phyloP scores from a whole-genome alignment of 345 rosid genomes.

The Eutrema japonicum region DNA sequence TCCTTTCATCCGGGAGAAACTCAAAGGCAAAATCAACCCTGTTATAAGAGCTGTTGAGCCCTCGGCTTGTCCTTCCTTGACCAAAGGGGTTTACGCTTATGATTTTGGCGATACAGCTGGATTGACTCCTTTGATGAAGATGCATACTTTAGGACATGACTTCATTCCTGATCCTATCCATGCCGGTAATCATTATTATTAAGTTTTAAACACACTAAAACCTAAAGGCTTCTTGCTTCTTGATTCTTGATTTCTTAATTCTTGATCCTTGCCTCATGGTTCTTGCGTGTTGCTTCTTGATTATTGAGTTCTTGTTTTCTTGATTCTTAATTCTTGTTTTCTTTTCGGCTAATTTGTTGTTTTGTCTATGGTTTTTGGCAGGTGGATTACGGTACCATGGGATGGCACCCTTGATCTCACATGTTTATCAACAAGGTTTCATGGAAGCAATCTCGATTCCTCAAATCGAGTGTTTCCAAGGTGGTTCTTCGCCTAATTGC shows the following conservation, averaged over 20 bases:
- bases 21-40: conserved; percentile 78
- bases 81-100: conserved; percentile 87
- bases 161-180: conserved; percentile 99
- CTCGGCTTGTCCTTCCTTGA: conserved; percentile 85
- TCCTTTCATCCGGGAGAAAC: conserved; percentile 92
- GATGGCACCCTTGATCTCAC: conserved; percentile 91
- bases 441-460: conserved; percentile 92
- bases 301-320: conserved; percentile 22
- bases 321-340: neutral
- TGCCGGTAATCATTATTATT: conserved; percentile 49
- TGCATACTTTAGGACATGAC: conserved; percentile 98
- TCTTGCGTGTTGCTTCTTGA: conserved; percentile 12
- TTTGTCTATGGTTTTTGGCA: conserved; percentile 35
- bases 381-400: conserved; percentile 97
- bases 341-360: neutral
- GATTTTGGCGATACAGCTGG: conserved; percentile 91
- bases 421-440: conserved; percentile 75
- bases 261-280: neutral
- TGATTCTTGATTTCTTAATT: conserved; percentile 1
- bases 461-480: conserved; percentile 83
- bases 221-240: too few relatives aligned
- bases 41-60: conserved; percentile 87
- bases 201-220: too few relatives aligned
- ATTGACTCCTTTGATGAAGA: conserved; percentile 96
- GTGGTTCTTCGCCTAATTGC: conserved; percentile 40